Evolutionary conservation across 1,284 basidiomycete species (phyloP).

Genomic region (Cryptococcus sp.): DNA sequence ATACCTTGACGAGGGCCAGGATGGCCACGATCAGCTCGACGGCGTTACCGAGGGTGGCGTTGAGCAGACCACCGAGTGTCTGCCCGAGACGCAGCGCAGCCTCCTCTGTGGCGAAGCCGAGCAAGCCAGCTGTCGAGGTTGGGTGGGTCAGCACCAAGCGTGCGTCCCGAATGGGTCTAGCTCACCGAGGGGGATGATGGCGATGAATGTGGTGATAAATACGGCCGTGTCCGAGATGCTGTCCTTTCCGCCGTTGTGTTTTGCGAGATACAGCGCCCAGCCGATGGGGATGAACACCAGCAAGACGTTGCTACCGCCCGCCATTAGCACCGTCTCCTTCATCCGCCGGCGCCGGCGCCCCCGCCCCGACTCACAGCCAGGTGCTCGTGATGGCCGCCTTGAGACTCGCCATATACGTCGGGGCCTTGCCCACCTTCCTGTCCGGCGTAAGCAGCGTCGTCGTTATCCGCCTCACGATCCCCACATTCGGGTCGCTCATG

Average conservation of each 20-base stretch:
- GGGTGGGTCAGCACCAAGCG: constrained; percentile 52
- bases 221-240: constrained; percentile 44
- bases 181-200: constrained; percentile 51
- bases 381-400: constrained; percentile 44
- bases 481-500: constrained; percentile 6
- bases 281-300: constrained; percentile 52
- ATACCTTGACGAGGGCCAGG: constrained; percentile 45
- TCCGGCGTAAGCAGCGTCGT: constrained; percentile 48
- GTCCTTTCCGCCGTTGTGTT: constrained; percentile 34
- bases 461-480: constrained; percentile 34
- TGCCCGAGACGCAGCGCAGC: constrained; percentile 69
- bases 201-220: constrained; percentile 47
- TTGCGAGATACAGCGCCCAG: constrained; percentile 52
- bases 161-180: not conserved
- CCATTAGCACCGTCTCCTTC: not conserved
- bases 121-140: constrained; percentile 64
- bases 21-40: constrained; percentile 50
- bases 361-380: constrained; percentile 45
- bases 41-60: constrained; percentile 71
- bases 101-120: constrained; percentile 85
- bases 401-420: constrained; percentile 40
- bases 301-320: constrained; percentile 44
- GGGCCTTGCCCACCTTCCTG: constrained; percentile 44
- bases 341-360: not conserved
- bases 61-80: constrained; percentile 77